Conservation (phyloP, 257 asterid genomes). For the Thymus quinquecostatus region DNA sequence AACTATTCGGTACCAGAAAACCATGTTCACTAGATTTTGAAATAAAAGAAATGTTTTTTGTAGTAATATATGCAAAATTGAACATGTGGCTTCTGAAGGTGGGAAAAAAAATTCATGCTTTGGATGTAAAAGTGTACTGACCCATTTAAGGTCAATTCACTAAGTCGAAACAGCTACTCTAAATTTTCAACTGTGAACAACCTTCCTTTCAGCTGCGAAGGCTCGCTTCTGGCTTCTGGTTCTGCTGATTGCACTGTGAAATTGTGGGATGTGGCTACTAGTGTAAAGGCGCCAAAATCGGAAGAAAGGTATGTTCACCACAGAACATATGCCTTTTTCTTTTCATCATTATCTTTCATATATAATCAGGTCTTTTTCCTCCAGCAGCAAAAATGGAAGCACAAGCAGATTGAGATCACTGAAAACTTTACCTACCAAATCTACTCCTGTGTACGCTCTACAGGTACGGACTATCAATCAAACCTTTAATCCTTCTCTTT, state of each 20-base stretch:
- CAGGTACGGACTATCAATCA: slow-evolving; percentile 32
- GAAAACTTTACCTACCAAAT: slow-evolving; percentile 65
- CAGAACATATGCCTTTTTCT: not conserved
- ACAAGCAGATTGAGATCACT: slow-evolving; percentile 71
- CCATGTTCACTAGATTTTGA: no score
- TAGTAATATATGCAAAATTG: no score
- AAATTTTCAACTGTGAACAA: slow-evolving; percentile 10
- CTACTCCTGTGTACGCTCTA: slow-evolving; percentile 47
- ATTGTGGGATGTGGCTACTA: slow-evolving; percentile 91
- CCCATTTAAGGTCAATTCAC: not conserved
- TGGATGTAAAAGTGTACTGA: no score
- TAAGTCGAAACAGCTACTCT: slow-evolving; percentile 16
- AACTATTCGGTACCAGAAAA: no score
- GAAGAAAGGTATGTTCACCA: slow-evolving; percentile 66
- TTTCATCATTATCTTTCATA: not conserved
- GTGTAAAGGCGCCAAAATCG: slow-evolving; percentile 64
- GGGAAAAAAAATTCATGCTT: no score
- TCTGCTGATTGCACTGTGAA: slow-evolving; percentile 99
- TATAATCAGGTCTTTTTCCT: not conserved
- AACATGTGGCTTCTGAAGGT: no score
- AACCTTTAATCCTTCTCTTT: slow-evolving; percentile 3
- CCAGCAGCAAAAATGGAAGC: slow-evolving; percentile 64
- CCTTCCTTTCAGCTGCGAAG: slow-evolving; percentile 75
- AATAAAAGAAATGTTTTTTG: no score
- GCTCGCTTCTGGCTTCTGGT: slow-evolving; percentile 98